Conservation (phyloP, 2,329 filamentous ascomycete species). For the Sclerotinia nivalis region DNA sequence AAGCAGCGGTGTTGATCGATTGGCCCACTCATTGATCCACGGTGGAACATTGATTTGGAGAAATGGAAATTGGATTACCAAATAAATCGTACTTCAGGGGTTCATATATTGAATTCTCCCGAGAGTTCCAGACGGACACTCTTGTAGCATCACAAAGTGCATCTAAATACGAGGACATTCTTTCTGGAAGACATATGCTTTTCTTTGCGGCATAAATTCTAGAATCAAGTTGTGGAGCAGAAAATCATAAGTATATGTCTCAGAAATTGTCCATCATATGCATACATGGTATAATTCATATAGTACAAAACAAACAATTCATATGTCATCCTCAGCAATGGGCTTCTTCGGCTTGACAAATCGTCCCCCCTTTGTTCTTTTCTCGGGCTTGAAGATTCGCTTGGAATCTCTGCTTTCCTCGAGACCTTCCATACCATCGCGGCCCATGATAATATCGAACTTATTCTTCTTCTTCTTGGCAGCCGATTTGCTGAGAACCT, state of each 20-base stretch:
- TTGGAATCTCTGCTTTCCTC: constrained; percentile 33
- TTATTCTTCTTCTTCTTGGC: constrained; percentile 48
- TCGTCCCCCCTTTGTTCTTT: constrained; percentile 42
- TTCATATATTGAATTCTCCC: constrained; percentile 13
- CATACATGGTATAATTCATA: constrained; percentile 13
- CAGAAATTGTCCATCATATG: neutral
- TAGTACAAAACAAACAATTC: neutral
- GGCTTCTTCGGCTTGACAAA: constrained; percentile 43
- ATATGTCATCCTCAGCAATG: constrained; percentile 38
- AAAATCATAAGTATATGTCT: neutral
- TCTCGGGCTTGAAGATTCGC: constrained; percentile 34
- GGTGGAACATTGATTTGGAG: constrained; percentile 6
- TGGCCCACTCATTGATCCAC: constrained; percentile 4
- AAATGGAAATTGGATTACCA: constrained; percentile 9
- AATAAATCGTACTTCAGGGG: constrained; percentile 14
- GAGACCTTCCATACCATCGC: constrained; percentile 37
- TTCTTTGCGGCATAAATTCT: neutral
- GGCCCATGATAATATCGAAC: constrained; percentile 44
- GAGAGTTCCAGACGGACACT: neutral
- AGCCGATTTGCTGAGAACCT: constrained; percentile 36
- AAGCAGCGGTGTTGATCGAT: constrained; percentile 13
- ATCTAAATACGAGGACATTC: neutral
- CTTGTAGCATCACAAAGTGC: neutral
- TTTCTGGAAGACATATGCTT: neutral
- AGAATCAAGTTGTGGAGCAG: constrained; percentile 14